Percentiles rank a stretch among this genome's conserved stretches.
phyloP scores from a whole-genome alignment of 148 eudicot species.

The Camellia lanceoleosa region DNA sequence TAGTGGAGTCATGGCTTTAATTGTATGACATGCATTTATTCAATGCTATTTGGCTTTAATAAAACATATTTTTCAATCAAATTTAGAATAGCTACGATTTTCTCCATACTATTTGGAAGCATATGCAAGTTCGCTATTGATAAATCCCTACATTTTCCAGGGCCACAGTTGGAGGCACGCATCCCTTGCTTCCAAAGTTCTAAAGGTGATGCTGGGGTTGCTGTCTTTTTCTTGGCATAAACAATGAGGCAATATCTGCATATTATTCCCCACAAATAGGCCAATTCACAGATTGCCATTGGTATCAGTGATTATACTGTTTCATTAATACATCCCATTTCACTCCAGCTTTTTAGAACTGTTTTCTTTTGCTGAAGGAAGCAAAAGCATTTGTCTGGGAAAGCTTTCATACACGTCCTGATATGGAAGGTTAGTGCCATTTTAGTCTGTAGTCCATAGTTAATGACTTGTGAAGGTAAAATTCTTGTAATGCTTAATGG shows the following conservation, averaged over 20 bases:
- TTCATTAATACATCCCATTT: neutral
- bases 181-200: slow-evolving; percentile 40
- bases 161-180: slow-evolving; percentile 38
- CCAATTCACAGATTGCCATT: neutral
- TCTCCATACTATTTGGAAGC: neutral
- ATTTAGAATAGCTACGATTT: neutral
- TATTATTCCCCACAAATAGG: slow-evolving; percentile 12
- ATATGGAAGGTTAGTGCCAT: neutral
- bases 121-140: slow-evolving; percentile 8
- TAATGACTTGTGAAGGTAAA: neutral
- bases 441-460: too few relatives aligned
- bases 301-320: neutral
- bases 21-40: neutral
- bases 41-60: neutral
- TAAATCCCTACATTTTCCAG: slow-evolving; percentile 40
- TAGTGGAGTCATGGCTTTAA: neutral
- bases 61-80: neutral
- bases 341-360: neutral
- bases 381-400: neutral
- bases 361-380: slow-evolving; percentile 14
- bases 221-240: slow-evolving; percentile 27
- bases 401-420: neutral
- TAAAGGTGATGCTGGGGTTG: slow-evolving; percentile 38
- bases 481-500: too few relatives aligned
- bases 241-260: slow-evolving; percentile 26